These are phyloP conservation scores for Pouteria glomerata DNA, from an alignment of 148 eudicot species.

Conservation along the genomic window DNA sequence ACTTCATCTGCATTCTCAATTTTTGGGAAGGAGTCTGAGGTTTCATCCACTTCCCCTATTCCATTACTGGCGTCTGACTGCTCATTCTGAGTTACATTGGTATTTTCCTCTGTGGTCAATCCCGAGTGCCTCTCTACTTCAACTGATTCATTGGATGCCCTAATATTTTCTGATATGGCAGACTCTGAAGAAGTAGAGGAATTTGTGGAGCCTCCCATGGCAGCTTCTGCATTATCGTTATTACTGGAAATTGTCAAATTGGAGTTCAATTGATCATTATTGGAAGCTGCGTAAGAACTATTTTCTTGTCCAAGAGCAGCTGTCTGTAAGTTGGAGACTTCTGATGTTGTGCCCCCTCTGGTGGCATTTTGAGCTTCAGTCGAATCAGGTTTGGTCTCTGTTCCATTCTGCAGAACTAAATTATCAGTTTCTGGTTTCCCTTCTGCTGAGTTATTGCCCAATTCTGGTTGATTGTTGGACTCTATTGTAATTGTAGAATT, in stretches of 20 bases:
- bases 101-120: slow-evolving; percentile 1
- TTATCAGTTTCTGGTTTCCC: slow-evolving; percentile 14
- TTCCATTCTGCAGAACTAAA: slow-evolving; percentile 17
- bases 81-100: slow-evolving; percentile 13
- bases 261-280: slow-evolving; percentile 16
- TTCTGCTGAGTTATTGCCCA: slow-evolving; percentile 24
- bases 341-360: slow-evolving; percentile 5
- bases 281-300: slow-evolving; percentile 18
- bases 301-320: slow-evolving; percentile 9
- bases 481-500: slow-evolving; percentile 27
- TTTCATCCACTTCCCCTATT: slow-evolving; percentile 34
- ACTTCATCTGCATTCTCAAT: slow-evolving; percentile 26
- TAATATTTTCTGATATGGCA: too few relatives aligned
- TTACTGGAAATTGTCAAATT: slow-evolving; percentile 14
- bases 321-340: slow-evolving; percentile 12
- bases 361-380: slow-evolving; percentile 26
- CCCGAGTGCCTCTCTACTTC: slow-evolving; percentile 14
- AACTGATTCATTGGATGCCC: neutral
- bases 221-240: neutral
- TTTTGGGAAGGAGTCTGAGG: slow-evolving; percentile 14
- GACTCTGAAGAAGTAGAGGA: slow-evolving; percentile 21
- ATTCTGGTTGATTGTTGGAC: slow-evolving; percentile 18
- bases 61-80: slow-evolving; percentile 22
- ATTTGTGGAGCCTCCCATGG: slow-evolving; percentile 20
- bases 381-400: slow-evolving; percentile 17